Base-by-base conservation (phyloP, 805 yeast species). In the Diddensiella santjacobensis region DNA sequence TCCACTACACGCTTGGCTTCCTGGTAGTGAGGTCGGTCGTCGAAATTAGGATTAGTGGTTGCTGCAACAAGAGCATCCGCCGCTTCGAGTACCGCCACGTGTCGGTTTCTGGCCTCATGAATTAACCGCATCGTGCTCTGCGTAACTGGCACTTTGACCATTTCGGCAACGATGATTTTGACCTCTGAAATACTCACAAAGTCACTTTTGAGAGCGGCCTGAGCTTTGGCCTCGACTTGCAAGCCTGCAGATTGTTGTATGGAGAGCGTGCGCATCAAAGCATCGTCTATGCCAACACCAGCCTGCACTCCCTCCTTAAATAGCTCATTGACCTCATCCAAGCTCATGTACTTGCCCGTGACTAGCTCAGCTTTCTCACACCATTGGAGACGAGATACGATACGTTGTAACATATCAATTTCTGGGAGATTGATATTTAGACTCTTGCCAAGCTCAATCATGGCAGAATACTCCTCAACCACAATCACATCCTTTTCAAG, bases 341-440 rank as follows among this genome's bases (percentile, higher is more conserved):
- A 49, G 22, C 51, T 51, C 8, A 50, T 53, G 20, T 54, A 48
- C 20, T 51, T 52, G 19, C 56, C 50, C 17, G 55, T 35, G 17
- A 60, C 40, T 3, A 48, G 58, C 8, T 54, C 57, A 15, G 56
- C 65, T 6, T 49, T 57, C 2, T 65, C 64, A 19, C 70, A 29
- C 80, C 81, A 77, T 17, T 56, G 56, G 39, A 65, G 56, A 49
- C 73, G 67, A 24, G 65, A 55, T 8, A 71, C 62, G 3, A 74
- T 58, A 26, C 66, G 62, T 42, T 69, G 72, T 42, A 77, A 62
- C 17, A 68, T 48, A 20, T 71, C 71, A 10, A 70, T 60, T 3
- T 82, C 73, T 2, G 79, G 75, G 13, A 84, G 61, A 3, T 69
- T 72, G 33, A 85, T 62, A 3, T 85, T 85, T 58, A 83, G 77